Evolutionary conservation across 805 yeast genomes (phyloP).

Genomic region (Komagataella pseudopastoris): DNA sequence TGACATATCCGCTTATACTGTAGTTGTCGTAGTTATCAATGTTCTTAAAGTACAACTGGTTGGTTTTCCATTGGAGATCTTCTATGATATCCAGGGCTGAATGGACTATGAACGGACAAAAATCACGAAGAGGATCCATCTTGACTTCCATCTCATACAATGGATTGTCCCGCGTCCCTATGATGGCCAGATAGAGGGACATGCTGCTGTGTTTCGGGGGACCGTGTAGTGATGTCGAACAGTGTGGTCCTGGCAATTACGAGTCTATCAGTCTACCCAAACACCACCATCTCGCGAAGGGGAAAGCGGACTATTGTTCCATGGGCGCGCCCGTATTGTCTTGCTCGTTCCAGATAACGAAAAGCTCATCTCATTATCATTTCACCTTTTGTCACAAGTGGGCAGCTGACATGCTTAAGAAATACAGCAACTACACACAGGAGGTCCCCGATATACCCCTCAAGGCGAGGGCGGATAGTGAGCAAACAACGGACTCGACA

Average conservation of each 20-base stretch:
- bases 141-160: conserved; percentile 81
- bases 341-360: neutral
- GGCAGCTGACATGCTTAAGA: neutral
- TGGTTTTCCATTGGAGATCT: conserved; percentile 71
- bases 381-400: neutral
- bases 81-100: conserved; percentile 87
- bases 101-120: conserved; percentile 81
- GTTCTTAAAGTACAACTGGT: conserved; percentile 53
- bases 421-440: conserved; percentile 1
- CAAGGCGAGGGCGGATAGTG: neutral
- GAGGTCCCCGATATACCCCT: neutral
- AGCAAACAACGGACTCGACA: neutral
- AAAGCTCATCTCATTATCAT: neutral
- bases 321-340: neutral
- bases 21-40: conserved; percentile 82
- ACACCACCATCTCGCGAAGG: neutral
- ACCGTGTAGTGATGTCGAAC: neutral
- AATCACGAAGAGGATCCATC: conserved; percentile 57
- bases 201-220: conserved; percentile 20
- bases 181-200: conserved; percentile 82
- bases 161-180: conserved; percentile 80
- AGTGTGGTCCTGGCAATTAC: neutral
- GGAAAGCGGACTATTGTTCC: neutral
- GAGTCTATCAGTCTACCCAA: neutral
- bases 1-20: conserved; percentile 69